Evolutionary conservation across 805 yeast genomes (phyloP), one percentile per base, ranked within the genome.

Genomic region (Metschnikowia dekortorum): DNA sequence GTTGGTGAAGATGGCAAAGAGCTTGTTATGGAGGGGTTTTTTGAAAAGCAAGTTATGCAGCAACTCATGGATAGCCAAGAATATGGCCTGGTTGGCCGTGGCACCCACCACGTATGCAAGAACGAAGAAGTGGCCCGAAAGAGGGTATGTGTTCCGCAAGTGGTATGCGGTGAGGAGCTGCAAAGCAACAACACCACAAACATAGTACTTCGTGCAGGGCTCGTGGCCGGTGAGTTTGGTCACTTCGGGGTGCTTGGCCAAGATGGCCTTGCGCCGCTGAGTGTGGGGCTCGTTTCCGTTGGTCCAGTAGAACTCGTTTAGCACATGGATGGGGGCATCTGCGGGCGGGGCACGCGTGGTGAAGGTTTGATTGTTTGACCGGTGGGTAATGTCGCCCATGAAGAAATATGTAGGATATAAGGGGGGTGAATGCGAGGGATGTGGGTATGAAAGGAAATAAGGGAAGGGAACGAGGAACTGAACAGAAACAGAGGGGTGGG

Each of bases 21-120:
- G 62, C 64, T 87, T 84, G 69, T 90, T 90, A 65, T 83, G 80
- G 1, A 88, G 39, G 0, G 96, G 95, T 56, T 79, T 81, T 59
- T 81, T 86, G 78, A 90, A 90, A 2, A 87, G 87, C 48, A 90
- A 73, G 64, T 90, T 90, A 67, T 90, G 97, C 35, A 85, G 81
- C 47, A 89, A 73, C 65, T 90, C 97, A 68, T 90, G 97, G 58
- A 90, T 89, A 29, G 95, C 92, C 54, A 90, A 73, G 63, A 89
- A 90, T 38, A 87, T 68, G 61, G 91, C 90, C 63, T 91, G 96
- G 64, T 83, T 85, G 48, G 87, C 79, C 8, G 96, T 87, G 13
- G 94, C 97, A 2, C 97, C 97, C 47, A 90, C 73, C 18, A 85
- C 68, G 60, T 90, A 90, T 5, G 95, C 92, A 10, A 81, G 62